Evolutionary conservation across 2,329 filamentous ascomycete genomes (phyloP).

Genomic region (Fusarium sp.): DNA sequence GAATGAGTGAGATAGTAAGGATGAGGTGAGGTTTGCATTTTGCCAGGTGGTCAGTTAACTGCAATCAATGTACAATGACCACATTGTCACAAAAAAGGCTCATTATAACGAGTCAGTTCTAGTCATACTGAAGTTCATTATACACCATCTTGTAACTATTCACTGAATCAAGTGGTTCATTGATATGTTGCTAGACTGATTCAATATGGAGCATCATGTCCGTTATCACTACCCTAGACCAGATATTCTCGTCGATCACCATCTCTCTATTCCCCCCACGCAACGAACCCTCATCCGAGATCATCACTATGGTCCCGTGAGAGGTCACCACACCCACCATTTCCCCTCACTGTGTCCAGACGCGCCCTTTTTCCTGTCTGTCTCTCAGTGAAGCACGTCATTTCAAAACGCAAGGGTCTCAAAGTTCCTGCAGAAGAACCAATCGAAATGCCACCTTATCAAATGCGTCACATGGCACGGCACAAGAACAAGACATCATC

Average conservation of each 20-base stretch:
- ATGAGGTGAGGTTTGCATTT: constrained; percentile 12
- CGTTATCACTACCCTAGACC: constrained; percentile 31
- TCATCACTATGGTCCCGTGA: constrained; percentile 37
- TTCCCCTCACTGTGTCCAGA: constrained; percentile 10
- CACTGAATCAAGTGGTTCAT: constrained; percentile 13
- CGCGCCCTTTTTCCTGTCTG: constrained; percentile 21
- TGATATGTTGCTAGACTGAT: background rate
- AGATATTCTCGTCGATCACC: constrained; percentile 3
- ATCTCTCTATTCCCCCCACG: constrained; percentile 15
- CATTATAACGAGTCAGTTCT: background rate
- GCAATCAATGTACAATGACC: background rate
- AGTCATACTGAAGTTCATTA: constrained; percentile 8
- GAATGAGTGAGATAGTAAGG: background rate
- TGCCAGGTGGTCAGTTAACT: background rate
- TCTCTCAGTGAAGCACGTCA: constrained; percentile 25
- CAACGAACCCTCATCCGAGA: constrained; percentile 10
- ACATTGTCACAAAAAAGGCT: background rate
- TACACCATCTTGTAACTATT: constrained; percentile 18
- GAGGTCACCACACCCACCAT: constrained; percentile 35
- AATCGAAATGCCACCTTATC: constrained; percentile 20
- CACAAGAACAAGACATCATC: constrained; percentile 21
- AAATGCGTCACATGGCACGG: constrained; percentile 35
- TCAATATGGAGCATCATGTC: constrained; percentile 14
- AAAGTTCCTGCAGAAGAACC: constrained; percentile 36
- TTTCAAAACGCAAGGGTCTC: constrained; percentile 29